phyloP scores from a whole-genome alignment of 1,284 basidiomycete genomes.

The Moniliophthora roreri region DNA sequence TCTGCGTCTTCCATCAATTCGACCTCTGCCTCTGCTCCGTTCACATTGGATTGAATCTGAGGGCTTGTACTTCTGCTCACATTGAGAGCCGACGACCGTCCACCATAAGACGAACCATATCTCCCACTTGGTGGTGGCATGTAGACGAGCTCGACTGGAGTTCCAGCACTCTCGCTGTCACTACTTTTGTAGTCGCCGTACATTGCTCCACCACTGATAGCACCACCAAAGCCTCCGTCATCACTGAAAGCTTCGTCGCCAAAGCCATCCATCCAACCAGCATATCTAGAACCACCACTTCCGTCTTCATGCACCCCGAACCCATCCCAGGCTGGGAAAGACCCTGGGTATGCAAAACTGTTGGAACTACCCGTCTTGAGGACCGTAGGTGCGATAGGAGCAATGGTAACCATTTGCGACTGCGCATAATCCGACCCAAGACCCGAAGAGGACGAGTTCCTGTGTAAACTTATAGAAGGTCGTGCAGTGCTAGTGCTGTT shows the following conservation, averaged over 20 bases:
- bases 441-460: neutral
- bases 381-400: slow-evolving; percentile 91
- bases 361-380: slow-evolving; percentile 76
- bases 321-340: slow-evolving; percentile 28
- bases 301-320: slow-evolving; percentile 18
- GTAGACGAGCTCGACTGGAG: slow-evolving; percentile 69
- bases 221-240: slow-evolving; percentile 18
- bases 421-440: slow-evolving; percentile 21
- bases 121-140: slow-evolving; percentile 58
- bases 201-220: slow-evolving; percentile 27
- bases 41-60: slow-evolving; percentile 22
- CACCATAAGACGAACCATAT: slow-evolving; percentile 29
- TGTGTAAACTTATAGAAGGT: neutral
- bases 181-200: slow-evolving; percentile 11
- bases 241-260: slow-evolving; percentile 25
- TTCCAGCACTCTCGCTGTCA: slow-evolving; percentile 26
- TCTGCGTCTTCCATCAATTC: slow-evolving; percentile 20
- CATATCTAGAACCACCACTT: slow-evolving; percentile 8
- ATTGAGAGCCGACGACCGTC: neutral
- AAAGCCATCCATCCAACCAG: slow-evolving; percentile 27
- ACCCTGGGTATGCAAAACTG: slow-evolving; percentile 26
- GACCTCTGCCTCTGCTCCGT: slow-evolving; percentile 29
- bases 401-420: slow-evolving; percentile 85
- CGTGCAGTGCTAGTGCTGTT: neutral
- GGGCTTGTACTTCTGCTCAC: slow-evolving; percentile 14